phyloP scores from a whole-genome alignment of 352 stramenopile genomes.

The Globisporangium spinosum region DNA sequence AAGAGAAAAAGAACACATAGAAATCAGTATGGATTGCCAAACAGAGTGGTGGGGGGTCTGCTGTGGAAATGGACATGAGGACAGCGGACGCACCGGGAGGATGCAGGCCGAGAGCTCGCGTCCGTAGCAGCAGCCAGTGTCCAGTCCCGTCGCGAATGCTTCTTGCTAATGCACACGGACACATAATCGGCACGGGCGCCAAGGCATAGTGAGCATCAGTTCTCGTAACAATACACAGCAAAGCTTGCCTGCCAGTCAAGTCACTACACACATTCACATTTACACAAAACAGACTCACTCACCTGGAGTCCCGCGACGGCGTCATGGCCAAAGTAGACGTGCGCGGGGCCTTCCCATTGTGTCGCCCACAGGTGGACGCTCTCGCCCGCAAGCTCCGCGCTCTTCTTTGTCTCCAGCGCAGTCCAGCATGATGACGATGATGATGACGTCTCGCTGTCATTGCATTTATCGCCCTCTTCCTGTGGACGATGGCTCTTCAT shows the following conservation, averaged over 20 bases:
- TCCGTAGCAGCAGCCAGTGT: constrained; percentile 91
- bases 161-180: constrained; percentile 45
- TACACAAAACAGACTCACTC: not conserved
- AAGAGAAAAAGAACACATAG: not conserved
- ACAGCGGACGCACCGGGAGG: constrained; percentile 49
- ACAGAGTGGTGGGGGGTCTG: no score
- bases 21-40: not conserved
- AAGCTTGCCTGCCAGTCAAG: not conserved
- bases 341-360: constrained; percentile 71
- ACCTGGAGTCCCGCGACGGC: constrained; percentile 80
- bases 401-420: constrained; percentile 32
- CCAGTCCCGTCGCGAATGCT: constrained; percentile 86
- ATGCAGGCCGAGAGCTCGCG: constrained; percentile 83
- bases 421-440: constrained; percentile 11
- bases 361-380: constrained; percentile 60
- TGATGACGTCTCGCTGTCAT: constrained; percentile 5
- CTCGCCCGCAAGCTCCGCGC: constrained; percentile 13
- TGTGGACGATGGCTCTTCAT: constrained; percentile 14
- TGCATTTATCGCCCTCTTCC: constrained; percentile 28
- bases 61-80: not conserved
- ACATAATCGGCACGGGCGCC: not conserved
- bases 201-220: not conserved
- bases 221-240: not conserved
- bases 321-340: constrained; percentile 92
- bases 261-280: not conserved